Evolutionary conservation across 306 rosid genomes (phyloP), one percentile per base, ranked within the genome.

Genomic region (Acacia confusa): DNA sequence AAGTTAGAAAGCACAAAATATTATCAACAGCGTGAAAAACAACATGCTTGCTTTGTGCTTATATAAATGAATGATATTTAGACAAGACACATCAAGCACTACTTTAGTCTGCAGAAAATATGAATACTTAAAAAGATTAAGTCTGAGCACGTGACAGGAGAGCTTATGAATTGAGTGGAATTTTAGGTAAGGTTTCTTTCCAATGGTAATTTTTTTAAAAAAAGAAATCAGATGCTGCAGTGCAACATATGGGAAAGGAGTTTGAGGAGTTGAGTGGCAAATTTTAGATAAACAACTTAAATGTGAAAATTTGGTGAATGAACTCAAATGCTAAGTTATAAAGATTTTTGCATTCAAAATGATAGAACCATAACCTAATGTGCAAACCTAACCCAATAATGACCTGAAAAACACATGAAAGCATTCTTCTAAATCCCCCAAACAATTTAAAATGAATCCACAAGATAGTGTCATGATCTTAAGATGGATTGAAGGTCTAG

Each of bases 1-100:
- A 28, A 55, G 16, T 67, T 76, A 17, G 43, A 65, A 65, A 76
- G 74, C 76, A 79, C 25, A 24, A 82, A 72, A 79, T 40, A 34
- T 16, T 10, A 41, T 69, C 34, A 69, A 13, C 20, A 4, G 53
- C 13, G 13, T 22, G 36, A 70, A 43, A 70, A n/a, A 41, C 17
- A 70, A 6, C 5, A 43, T 43, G 40, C 75, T 71, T 45, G 38
- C 38, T 71, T 25, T 44, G 11, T 53, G 60, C 6, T 47, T 57
- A 72, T 16, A 27, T n/a, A 47, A 34, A 72, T 47, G 40, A 47
- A 8, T 25, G 60, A 16, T 47, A 72, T 72, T 45, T 44, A 25
- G 25, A 16, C 58, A 70, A 44, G 75, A 24, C 75, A 14, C 45
- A 8, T 9, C 61, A 45, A 27, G 53, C 27, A n/a, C 19, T n/a